Evolutionary conservation across 2,329 filamentous ascomycete genomes (phyloP).

Genomic region (Ophiosphaerella korrae): DNA sequence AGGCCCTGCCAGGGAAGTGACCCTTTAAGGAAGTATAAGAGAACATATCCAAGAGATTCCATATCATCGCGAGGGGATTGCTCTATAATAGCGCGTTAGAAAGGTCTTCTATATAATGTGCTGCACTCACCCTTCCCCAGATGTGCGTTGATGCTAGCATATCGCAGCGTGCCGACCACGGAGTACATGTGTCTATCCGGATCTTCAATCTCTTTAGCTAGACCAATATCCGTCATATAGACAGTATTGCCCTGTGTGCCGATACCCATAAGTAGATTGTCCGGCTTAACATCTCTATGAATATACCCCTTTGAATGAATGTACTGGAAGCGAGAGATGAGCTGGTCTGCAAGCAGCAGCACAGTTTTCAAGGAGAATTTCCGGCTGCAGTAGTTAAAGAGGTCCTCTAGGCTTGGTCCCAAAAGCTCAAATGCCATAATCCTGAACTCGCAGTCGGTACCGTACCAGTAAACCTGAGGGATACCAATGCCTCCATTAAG

Average conservation of each 20-base stretch:
- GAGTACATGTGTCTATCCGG: constrained; percentile 97
- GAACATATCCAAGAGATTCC: constrained; percentile 33
- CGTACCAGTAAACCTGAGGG: constrained; percentile 99
- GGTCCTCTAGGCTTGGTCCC: constrained; percentile 91
- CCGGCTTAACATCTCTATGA: constrained; percentile 99
- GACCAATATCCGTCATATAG: constrained; percentile 98
- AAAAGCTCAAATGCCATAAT: constrained; percentile 98
- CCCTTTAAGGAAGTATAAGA: constrained; percentile 32
- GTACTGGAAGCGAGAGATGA: constrained; percentile 99
- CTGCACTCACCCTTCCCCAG: constrained; percentile 8
- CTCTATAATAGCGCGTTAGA: constrained; percentile 18
- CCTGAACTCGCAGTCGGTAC: constrained; percentile 99
- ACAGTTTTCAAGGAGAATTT: constrained; percentile 99
- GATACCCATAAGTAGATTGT: constrained; percentile 99
- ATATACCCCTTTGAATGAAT: constrained; percentile 99
- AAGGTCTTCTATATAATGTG: constrained; percentile 4
- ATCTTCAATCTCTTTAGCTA: constrained; percentile 99
- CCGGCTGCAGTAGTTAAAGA: constrained; percentile 99
- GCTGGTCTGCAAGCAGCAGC: constrained; percentile 91
- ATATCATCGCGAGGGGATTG: constrained; percentile 34
- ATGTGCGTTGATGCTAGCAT: too few species aligned
- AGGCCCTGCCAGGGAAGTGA: constrained; percentile 33
- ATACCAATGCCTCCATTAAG: constrained; percentile 97
- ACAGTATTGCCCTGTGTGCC: constrained; percentile 99
- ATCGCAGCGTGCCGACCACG: too few species aligned